Percentiles rank a stretch among this genome's conserved stretches.
Conservation (phyloP, 2,329 filamentous ascomycete genomes). For the Cordyceps fumosorosea region DNA sequence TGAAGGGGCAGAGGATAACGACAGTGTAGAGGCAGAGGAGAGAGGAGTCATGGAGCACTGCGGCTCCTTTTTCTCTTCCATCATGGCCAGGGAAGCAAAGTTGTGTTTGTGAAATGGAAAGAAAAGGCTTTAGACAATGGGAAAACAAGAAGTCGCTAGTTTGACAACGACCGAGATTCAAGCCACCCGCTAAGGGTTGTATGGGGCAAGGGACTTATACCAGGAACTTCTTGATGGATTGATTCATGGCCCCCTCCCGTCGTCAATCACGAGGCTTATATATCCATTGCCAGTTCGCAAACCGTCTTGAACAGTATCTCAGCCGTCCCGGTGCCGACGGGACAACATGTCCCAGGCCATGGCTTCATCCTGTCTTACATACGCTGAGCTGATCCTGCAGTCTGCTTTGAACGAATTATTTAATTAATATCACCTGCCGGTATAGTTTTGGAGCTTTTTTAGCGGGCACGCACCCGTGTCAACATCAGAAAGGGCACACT, state of each 20-base stretch:
- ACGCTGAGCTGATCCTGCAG: neutral
- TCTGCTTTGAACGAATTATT: neutral
- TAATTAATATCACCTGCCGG: neutral
- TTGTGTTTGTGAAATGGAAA: neutral
- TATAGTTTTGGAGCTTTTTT: neutral
- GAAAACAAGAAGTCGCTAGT: neutral
- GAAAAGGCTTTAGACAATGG: neutral
- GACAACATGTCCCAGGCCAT: neutral
- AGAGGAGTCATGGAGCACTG: neutral
- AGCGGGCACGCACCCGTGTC: neutral
- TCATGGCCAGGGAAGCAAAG: neutral
- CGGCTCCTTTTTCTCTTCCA: neutral
- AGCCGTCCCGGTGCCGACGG: slow-evolving; percentile 6
- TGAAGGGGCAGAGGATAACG: neutral
- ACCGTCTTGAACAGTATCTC: neutral
- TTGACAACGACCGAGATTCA: neutral
- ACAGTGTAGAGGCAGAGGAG: neutral
- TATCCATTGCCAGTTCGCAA: neutral
- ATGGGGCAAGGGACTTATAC: neutral
- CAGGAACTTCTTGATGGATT: no score
- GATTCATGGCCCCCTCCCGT: neutral
- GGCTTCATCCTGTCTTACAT: slow-evolving; percentile 3
- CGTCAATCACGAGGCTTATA: neutral
- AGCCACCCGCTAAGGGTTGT: neutral
- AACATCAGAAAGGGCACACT: neutral